Conservation (phyloP, 2,329 filamentous ascomycete species). For the Monosporascus sp. region DNA sequence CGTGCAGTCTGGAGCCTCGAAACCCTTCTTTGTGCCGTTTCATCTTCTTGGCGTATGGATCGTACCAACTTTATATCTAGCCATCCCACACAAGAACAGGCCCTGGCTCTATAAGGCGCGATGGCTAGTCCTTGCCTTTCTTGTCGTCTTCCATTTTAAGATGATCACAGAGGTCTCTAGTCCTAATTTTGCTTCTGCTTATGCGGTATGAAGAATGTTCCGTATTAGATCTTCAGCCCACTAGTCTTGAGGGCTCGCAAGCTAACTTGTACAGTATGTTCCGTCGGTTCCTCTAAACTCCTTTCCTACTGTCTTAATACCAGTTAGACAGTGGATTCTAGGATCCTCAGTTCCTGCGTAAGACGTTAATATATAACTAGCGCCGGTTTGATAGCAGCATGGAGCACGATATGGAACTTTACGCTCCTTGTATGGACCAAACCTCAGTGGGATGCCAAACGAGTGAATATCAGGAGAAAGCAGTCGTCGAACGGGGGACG, state of each 20-base stretch:
- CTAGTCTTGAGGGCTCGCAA: neutral
- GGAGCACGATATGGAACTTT: conserved; percentile 44
- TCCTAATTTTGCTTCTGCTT: conserved; percentile 44
- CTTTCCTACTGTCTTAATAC: too few species aligned
- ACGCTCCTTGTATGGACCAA: conserved; percentile 47
- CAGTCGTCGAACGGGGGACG: neutral
- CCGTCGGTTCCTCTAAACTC: too few species aligned
- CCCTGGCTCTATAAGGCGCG: conserved; percentile 45
- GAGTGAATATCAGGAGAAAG: conserved; percentile 35
- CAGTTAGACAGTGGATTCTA: too few species aligned
- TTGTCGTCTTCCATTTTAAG: conserved; percentile 38
- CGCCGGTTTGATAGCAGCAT: conserved; percentile 43
- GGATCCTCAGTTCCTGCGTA: neutral
- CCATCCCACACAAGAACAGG: conserved; percentile 46
- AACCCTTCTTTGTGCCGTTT: conserved; percentile 49
- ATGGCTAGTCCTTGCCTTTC: conserved; percentile 42
- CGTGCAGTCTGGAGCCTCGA: conserved; percentile 32
- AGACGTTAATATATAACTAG: neutral
- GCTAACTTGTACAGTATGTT: neutral
- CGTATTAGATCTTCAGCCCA: neutral
- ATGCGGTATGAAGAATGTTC: conserved; percentile 24
- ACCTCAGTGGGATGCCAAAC: conserved; percentile 52
- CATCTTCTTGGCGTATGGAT: conserved; percentile 41
- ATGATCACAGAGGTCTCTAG: conserved; percentile 40
- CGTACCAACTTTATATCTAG: conserved; percentile 49